These are phyloP conservation scores for Salvia hispanica DNA, from an alignment of 257 asterid genomes.

Conservation along the genomic window DNA sequence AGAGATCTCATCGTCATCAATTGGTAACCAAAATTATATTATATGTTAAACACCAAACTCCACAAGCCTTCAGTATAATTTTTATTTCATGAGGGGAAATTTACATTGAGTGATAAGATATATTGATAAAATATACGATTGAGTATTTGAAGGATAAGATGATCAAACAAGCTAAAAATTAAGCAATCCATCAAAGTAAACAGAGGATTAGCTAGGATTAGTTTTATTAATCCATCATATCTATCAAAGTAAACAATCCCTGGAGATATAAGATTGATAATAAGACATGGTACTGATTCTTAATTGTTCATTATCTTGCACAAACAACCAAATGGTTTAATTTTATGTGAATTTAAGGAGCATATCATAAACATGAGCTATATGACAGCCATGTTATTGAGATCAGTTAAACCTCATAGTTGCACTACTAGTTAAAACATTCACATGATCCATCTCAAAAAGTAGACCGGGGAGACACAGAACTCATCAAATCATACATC, in stretches of 20 bases:
- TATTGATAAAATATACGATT: too few relatives aligned
- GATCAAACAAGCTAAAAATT: too few relatives aligned
- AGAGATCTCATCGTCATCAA: constrained; percentile 1
- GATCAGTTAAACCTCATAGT: constrained; percentile 10
- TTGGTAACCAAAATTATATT: constrained; percentile 16
- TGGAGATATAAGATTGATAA: constrained; percentile 1
- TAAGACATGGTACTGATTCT: neutral
- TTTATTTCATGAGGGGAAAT: neutral
- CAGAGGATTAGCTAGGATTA: too few relatives aligned
- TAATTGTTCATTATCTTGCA: constrained; percentile 3
- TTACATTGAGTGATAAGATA: too few relatives aligned
- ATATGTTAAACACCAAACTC: constrained; percentile 9
- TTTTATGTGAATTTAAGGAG: neutral
- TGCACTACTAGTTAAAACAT: constrained; percentile 1
- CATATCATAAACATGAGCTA: neutral
- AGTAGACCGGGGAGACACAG: constrained; percentile 3
- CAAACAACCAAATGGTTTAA: neutral
- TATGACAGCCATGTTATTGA: neutral
- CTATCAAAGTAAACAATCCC: too few relatives aligned
- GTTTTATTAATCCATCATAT: too few relatives aligned
- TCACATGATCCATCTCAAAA: constrained; percentile 5
- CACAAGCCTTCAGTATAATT: neutral
- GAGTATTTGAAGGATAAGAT: too few relatives aligned
- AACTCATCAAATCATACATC: constrained; percentile 15
- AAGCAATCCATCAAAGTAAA: too few relatives aligned